Evolutionary conservation across 805 yeast genomes (phyloP).

Genomic region (Nakazawaea siamensis): DNA sequence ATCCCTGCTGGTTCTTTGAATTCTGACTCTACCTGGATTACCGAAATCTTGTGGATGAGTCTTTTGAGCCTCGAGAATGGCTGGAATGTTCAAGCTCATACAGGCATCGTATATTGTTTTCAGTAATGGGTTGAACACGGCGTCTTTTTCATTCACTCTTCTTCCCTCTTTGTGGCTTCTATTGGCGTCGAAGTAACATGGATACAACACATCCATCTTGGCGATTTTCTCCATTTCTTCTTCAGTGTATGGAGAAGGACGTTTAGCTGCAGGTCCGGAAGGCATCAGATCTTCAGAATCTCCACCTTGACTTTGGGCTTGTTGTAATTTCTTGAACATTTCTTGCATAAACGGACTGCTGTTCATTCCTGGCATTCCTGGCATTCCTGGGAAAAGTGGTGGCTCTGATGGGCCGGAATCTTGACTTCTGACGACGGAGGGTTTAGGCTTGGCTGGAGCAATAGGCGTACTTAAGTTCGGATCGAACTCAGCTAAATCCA

Average conservation of each 20-base stretch:
- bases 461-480: slow-evolving; percentile 58
- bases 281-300: no score
- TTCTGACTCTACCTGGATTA: slow-evolving; percentile 84
- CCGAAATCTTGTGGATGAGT: slow-evolving; percentile 96
- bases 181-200: slow-evolving; percentile 82
- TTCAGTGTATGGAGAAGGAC: slow-evolving; percentile 19
- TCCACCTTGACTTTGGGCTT: not conserved
- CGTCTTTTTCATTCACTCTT: slow-evolving; percentile 57
- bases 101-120: slow-evolving; percentile 73
- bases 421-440: slow-evolving; percentile 54
- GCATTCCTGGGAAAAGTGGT: slow-evolving; percentile 20
- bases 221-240: slow-evolving; percentile 60
- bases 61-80: slow-evolving; percentile 69
- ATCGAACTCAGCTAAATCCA: slow-evolving; percentile 90
- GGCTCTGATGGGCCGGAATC: slow-evolving; percentile 23
- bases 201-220: slow-evolving; percentile 71
- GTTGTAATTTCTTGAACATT: slow-evolving; percentile 17
- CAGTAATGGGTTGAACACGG: slow-evolving; percentile 86
- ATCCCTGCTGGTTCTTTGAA: slow-evolving; percentile 43
- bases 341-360: slow-evolving; percentile 10
- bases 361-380: slow-evolving; percentile 16
- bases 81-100: slow-evolving; percentile 17
- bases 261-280: not conserved
- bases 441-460: slow-evolving; percentile 57
- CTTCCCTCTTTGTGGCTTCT: slow-evolving; percentile 79